A percentile compares a stretch with the other conserved stretches of the same genome.
Conservation (phyloP, 805 yeast genomes). For the Candida ovalis region DNA sequence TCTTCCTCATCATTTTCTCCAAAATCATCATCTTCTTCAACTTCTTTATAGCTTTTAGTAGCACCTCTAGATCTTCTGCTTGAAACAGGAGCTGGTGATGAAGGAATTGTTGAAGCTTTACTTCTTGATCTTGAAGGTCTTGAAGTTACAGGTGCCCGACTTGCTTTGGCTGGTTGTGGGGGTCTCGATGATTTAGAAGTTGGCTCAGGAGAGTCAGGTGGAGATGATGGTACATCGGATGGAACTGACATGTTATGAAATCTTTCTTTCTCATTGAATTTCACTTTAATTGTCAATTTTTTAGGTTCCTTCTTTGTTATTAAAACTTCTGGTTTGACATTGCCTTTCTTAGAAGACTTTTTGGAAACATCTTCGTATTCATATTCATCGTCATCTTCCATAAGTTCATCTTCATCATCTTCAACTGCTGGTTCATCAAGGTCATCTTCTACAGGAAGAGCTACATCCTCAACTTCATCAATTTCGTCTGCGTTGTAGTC, state of each 20-base stretch:
- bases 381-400: conserved; percentile 5
- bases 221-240: neutral
- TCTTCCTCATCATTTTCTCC: conserved; percentile 21
- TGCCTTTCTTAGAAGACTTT: conserved; percentile 1
- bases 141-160: neutral
- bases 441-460: conserved; percentile 5
- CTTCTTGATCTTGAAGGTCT: conserved; percentile 1
- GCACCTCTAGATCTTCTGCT: conserved; percentile 10
- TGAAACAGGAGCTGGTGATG: conserved; percentile 1
- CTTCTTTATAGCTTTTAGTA: conserved; percentile 18
- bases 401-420: conserved; percentile 16
- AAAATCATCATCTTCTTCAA: conserved; percentile 18
- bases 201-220: neutral
- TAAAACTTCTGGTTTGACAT: neutral
- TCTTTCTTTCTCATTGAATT: conserved; percentile 8
- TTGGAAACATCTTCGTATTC: conserved; percentile 1
- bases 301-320: conserved; percentile 23
- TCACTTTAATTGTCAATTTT: conserved; percentile 27
- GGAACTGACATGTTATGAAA: neutral
- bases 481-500: conserved; percentile 15
- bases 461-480: conserved; percentile 13
- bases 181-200: neutral
- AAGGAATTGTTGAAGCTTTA: neutral
- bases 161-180: neutral
- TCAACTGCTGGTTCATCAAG: conserved; percentile 33